phyloP scores from a whole-genome alignment of 148 eudicot genomes.

The Amaranthus cruentus region DNA sequence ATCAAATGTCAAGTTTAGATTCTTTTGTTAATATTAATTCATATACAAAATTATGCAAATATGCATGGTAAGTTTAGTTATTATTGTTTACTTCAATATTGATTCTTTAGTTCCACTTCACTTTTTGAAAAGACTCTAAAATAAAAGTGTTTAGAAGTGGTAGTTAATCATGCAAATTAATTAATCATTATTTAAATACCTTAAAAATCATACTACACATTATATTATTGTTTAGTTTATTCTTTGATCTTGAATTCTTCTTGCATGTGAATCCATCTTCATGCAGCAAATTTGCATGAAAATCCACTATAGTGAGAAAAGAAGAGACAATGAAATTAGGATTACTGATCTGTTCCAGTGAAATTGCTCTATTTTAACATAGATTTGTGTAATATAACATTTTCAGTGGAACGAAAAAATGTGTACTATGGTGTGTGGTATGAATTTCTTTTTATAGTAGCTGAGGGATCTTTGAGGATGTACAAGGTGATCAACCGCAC shows the following conservation, averaged over 20 bases:
- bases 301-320: neutral
- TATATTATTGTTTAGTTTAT: neutral
- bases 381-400: too few relatives aligned
- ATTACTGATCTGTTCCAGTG: too few relatives aligned
- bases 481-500: neutral
- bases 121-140: too few relatives aligned
- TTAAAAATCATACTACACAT: neutral
- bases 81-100: neutral
- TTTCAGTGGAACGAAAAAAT: too few relatives aligned
- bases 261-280: conserved; percentile 7
- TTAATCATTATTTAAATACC: neutral
- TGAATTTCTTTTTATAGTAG: neutral
- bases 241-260: neutral
- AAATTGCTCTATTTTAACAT: too few relatives aligned
- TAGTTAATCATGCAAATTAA: neutral
- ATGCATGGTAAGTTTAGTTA: conserved; percentile 17
- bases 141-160: too few relatives aligned
- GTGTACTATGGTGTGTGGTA: neutral
- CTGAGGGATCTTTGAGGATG: neutral
- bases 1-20: conserved; percentile 18
- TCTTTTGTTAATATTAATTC: conserved; percentile 6
- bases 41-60: too few relatives aligned
- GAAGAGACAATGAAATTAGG: neutral
- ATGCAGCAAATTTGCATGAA: conserved; percentile 3
- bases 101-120: too few relatives aligned